Evolutionary conservation across 352 stramenopile species (phyloP).

Genomic region (Lagenidium giganteum): DNA sequence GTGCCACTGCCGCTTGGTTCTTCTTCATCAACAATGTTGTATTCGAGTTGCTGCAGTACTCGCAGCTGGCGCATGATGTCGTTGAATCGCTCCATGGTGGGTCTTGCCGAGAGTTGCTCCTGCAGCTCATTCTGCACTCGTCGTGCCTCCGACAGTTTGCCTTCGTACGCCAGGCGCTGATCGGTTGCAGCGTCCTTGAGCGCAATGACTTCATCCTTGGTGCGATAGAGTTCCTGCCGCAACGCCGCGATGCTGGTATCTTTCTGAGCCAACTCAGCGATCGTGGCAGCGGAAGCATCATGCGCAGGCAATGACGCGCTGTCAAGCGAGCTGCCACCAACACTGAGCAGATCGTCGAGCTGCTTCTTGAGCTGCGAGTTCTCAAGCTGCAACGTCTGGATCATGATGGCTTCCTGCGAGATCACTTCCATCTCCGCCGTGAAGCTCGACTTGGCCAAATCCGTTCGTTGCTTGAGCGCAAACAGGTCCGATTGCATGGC

Average conservation of each 20-base stretch:
- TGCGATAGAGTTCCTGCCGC: constrained; percentile 35
- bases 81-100: constrained; percentile 71
- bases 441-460: constrained; percentile 35
- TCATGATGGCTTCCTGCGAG: constrained; percentile 67
- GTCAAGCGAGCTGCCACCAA: background rate
- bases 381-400: constrained; percentile 57
- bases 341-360: constrained; percentile 45
- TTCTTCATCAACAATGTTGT: constrained; percentile 58
- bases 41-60: constrained; percentile 88
- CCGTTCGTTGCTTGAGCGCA: constrained; percentile 61
- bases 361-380: constrained; percentile 75
- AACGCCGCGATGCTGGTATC: constrained; percentile 28
- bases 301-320: background rate
- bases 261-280: constrained; percentile 37
- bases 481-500: constrained; percentile 87
- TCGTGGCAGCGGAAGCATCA: background rate
- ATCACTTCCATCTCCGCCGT: constrained; percentile 81
- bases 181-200: constrained; percentile 14
- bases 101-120: constrained; percentile 28
- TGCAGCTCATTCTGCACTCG: constrained; percentile 18
- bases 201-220: constrained; percentile 27
- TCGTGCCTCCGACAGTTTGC: constrained; percentile 9
- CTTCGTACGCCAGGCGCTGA: constrained; percentile 20
- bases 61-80: constrained; percentile 83
- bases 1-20: constrained; percentile 16